phyloP scores from a whole-genome alignment of 2,329 filamentous ascomycete species.

The Cucurbitaria berberidis region DNA sequence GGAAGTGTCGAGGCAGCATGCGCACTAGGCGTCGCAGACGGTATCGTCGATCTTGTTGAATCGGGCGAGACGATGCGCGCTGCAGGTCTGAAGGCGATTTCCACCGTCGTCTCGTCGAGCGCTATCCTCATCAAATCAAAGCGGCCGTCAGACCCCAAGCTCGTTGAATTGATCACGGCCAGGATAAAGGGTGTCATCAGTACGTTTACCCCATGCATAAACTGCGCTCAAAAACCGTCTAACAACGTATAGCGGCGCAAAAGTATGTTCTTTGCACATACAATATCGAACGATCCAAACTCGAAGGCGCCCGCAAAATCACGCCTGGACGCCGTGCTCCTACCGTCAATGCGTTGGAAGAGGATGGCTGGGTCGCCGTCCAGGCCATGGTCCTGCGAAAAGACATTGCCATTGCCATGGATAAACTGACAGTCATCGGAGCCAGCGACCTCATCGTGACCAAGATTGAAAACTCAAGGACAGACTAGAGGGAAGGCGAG shows the following conservation, averaged over 20 bases:
- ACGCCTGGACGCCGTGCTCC: slow-evolving; percentile 94
- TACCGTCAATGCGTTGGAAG: slow-evolving; percentile 87
- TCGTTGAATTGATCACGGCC: slow-evolving; percentile 83
- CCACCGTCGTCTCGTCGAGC: slow-evolving; percentile 86
- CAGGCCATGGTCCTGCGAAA: slow-evolving; percentile 92
- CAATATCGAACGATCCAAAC: slow-evolving; percentile 77
- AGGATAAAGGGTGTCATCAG: slow-evolving; percentile 93
- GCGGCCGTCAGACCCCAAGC: slow-evolving; percentile 75
- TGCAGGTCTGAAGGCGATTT: slow-evolving; percentile 90
- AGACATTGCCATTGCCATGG: slow-evolving; percentile 84
- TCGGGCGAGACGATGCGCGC: slow-evolving; percentile 98
- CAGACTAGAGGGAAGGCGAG: slow-evolving; percentile 20
- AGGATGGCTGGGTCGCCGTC: slow-evolving; percentile 92
- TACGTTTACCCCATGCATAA: slow-evolving; percentile 46
- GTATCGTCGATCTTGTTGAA: slow-evolving; percentile 97
- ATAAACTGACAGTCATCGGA: slow-evolving; percentile 75
- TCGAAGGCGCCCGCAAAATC: slow-evolving; percentile 73
- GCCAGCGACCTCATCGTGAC: slow-evolving; percentile 86
- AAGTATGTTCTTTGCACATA: slow-evolving; percentile 95
- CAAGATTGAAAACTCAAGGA: slow-evolving; percentile 78
- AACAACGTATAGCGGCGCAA: slow-evolving; percentile 69
- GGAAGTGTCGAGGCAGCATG: slow-evolving; percentile 98
- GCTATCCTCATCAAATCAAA: slow-evolving; percentile 93
- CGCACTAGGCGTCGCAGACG: slow-evolving; percentile 92
- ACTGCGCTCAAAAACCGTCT: slow-evolving; percentile 2